Evolutionary conservation across 352 stramenopile species (phyloP).

Genomic region (Globisporangium echinulatum): DNA sequence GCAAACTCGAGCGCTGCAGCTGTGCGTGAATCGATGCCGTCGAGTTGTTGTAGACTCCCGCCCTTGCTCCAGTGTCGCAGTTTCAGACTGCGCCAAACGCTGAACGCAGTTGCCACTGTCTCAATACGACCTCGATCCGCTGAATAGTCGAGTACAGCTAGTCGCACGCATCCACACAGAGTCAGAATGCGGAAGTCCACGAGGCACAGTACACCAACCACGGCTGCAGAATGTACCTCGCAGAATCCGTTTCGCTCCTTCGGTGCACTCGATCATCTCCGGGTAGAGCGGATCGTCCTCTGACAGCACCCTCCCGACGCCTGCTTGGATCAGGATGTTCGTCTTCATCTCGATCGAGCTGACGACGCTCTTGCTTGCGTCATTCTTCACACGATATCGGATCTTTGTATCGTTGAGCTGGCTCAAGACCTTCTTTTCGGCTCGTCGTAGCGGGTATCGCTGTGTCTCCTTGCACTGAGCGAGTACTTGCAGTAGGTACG

Average conservation of each 20-base stretch:
- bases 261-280: slow-evolving; percentile 15
- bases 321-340: slow-evolving; percentile 33
- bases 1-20: slow-evolving; percentile 21
- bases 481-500: slow-evolving; percentile 17
- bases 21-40: slow-evolving; percentile 11
- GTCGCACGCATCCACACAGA: background rate
- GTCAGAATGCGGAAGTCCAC: background rate
- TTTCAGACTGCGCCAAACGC: slow-evolving; percentile 18
- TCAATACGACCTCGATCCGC: slow-evolving; percentile 6
- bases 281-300: slow-evolving; percentile 12
- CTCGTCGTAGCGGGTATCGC: slow-evolving; percentile 18
- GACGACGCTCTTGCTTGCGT: slow-evolving; percentile 7
- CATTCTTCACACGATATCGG: slow-evolving; percentile 9
- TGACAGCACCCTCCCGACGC: slow-evolving; percentile 10
- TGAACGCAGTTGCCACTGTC: slow-evolving; percentile 12
- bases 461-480: slow-evolving; percentile 22
- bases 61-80: slow-evolving; percentile 24
- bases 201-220: no score
- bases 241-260: slow-evolving; percentile 19
- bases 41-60: slow-evolving; percentile 17
- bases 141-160: no score
- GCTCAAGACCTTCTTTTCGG: slow-evolving; percentile 24
- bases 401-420: slow-evolving; percentile 18
- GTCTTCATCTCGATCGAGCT: slow-evolving; percentile 19
- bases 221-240: slow-evolving; percentile 10